These are phyloP conservation scores for Aurinia saxatilis DNA, from an alignment of 345 rosid genomes.

Conservation along the genomic window DNA sequence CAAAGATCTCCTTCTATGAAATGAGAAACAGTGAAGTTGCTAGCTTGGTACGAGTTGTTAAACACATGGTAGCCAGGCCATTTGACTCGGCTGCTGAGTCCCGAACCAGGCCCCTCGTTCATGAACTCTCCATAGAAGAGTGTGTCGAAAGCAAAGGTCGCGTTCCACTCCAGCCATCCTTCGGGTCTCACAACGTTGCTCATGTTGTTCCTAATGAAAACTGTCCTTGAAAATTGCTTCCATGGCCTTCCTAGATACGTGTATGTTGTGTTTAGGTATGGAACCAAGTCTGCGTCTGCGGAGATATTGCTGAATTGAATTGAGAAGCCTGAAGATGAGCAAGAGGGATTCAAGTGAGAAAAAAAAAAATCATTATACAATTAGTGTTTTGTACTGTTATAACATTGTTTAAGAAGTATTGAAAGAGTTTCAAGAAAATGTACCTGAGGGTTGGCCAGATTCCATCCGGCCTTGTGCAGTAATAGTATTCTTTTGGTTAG, in stretches of 20 bases:
- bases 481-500: conserved; percentile 69
- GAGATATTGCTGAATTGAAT: conserved; percentile 81
- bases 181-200: conserved; percentile 50
- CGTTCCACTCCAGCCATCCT: conserved; percentile 89
- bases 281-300: conserved; percentile 53
- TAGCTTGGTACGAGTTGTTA: conserved; percentile 37
- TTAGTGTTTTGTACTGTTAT: no score
- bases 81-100: conserved; percentile 42
- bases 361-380: no score
- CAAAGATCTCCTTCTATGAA: conserved; percentile 72
- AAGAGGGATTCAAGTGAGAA: neutral
- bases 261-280: conserved; percentile 36
- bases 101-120: conserved; percentile 67
- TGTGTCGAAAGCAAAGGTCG: conserved; percentile 48
- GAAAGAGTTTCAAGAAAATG: conserved; percentile 23
- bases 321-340: conserved; percentile 55
- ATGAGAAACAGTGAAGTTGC: conserved; percentile 57
- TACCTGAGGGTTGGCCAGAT: conserved; percentile 64
- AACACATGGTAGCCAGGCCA: conserved; percentile 77
- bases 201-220: conserved; percentile 63
- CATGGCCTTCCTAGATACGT: conserved; percentile 93
- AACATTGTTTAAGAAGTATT: neutral
- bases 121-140: conserved; percentile 65
- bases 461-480: conserved; percentile 87
- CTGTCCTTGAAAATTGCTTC: conserved; percentile 74